These are phyloP conservation scores for Pelargonium citronellum DNA, from an alignment of 441 rosid genomes.

Conservation along the genomic window DNA sequence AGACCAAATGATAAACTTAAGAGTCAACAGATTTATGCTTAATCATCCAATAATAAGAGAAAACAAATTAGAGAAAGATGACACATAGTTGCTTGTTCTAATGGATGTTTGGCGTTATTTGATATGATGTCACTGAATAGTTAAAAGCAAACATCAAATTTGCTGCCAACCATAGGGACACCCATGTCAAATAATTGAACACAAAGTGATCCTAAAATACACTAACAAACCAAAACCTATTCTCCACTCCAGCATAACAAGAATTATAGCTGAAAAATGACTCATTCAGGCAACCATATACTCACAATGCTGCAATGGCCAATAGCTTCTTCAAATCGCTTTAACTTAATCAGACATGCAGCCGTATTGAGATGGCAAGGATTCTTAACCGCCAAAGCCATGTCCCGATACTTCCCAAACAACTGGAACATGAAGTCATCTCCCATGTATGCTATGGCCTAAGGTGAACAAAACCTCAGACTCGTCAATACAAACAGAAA, in stretches of 20 bases:
- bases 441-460: constrained; percentile 93
- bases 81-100: neutral
- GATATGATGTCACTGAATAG: neutral
- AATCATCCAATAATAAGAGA: neutral
- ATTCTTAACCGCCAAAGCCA: constrained; percentile 94
- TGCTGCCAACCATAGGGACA: neutral
- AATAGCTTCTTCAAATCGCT: constrained; percentile 73
- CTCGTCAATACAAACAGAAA: constrained; percentile 10
- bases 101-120: neutral
- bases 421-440: constrained; percentile 96
- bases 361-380: constrained; percentile 93
- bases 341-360: constrained; percentile 82
- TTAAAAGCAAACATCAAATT: neutral
- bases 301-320: constrained; percentile 79
- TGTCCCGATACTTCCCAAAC: constrained; percentile 88
- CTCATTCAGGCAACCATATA: neutral
- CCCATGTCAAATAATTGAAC: neutral
- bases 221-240: neutral
- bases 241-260: neutral
- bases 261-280: neutral
- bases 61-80: neutral
- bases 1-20: constrained; percentile 1
- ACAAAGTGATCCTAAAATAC: neutral
- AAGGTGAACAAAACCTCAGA: constrained; percentile 21
- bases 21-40: neutral